A percentile compares a stretch with the other conserved stretches of the same genome.
phyloP scores from a whole-genome alignment of 768 basidiomycete species.

The Suillus occidentalis region DNA sequence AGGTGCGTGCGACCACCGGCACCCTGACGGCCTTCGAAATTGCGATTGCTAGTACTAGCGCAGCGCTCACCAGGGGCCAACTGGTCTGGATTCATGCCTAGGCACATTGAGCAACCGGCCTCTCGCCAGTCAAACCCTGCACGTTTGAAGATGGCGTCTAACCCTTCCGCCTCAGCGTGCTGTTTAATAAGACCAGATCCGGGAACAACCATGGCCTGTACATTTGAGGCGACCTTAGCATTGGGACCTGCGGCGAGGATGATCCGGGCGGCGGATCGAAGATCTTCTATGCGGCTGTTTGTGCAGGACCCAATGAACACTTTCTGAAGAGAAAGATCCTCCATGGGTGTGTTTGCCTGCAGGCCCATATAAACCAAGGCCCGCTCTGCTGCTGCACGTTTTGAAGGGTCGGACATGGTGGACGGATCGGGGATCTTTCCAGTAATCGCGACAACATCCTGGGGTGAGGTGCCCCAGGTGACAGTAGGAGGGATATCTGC shows the following conservation, averaged over 20 bases:
- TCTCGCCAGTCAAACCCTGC: constrained; percentile 96
- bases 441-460: constrained; percentile 83
- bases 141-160: constrained; percentile 83
- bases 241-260: constrained; percentile 71
- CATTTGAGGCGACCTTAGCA: constrained; percentile 69
- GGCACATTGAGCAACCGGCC: constrained; percentile 94
- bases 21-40: constrained; percentile 90
- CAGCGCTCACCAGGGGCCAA: constrained; percentile 80
- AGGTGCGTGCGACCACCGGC: constrained; percentile 89
- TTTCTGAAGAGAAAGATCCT: constrained; percentile 81
- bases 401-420: constrained; percentile 59
- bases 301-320: constrained; percentile 95
- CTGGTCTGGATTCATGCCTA: constrained; percentile 96
- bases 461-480: constrained; percentile 92
- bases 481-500: constrained; percentile 88
- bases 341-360: constrained; percentile 71
- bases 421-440: constrained; percentile 78
- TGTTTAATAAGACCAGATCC: constrained; percentile 89
- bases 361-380: constrained; percentile 89
- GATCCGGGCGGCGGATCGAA: constrained; percentile 82
- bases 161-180: constrained; percentile 87
- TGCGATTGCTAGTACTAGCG: constrained; percentile 90
- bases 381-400: constrained; percentile 69
- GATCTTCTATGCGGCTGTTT: constrained; percentile 91
- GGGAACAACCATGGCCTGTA: constrained; percentile 90